These are phyloP conservation scores for Plenodomus lindquistii DNA, from an alignment of 2,329 filamentous ascomycete genomes.

Conservation along the genomic window DNA sequence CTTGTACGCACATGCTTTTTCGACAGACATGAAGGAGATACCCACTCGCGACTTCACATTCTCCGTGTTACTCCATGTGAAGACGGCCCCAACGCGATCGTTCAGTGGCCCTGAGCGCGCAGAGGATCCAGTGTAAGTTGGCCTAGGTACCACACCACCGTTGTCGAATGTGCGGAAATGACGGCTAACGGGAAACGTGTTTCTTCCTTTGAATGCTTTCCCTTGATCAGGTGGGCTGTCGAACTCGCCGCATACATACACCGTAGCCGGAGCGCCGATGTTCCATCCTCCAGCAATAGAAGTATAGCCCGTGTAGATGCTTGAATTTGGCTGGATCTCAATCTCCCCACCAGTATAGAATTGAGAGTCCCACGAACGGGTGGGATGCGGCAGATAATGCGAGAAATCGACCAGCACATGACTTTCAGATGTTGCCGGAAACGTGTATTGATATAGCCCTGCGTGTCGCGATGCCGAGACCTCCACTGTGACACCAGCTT, in stretches of 20 bases:
- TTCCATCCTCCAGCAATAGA: slow-evolving; percentile 45
- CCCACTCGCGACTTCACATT: slow-evolving; percentile 56
- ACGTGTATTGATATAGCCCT: slow-evolving; percentile 44
- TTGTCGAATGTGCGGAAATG: slow-evolving; percentile 40
- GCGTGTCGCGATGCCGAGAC: slow-evolving; percentile 44
- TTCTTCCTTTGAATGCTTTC: slow-evolving; percentile 37
- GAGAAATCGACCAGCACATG: slow-evolving; percentile 54
- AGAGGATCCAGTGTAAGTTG: slow-evolving; percentile 30
- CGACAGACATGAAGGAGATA: slow-evolving; percentile 52
- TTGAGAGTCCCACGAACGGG: slow-evolving; percentile 41
- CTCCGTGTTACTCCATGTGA: slow-evolving; percentile 49
- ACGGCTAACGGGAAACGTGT: slow-evolving; percentile 43
- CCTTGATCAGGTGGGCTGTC: slow-evolving; percentile 27
- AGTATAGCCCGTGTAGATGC: slow-evolving; percentile 38
- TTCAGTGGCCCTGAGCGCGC: slow-evolving; percentile 37
- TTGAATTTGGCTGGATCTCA: slow-evolving; percentile 34
- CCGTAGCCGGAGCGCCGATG: slow-evolving; percentile 39
- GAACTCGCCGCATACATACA: slow-evolving; percentile 44
- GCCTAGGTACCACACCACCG: slow-evolving; percentile 27
- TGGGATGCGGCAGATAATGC: slow-evolving; percentile 47
- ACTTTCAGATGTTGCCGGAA: slow-evolving; percentile 41
- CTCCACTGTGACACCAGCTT: slow-evolving; percentile 42
- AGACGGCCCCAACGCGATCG: slow-evolving; percentile 57
- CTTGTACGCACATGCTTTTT: slow-evolving; percentile 55
- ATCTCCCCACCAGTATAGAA: slow-evolving; percentile 44